phyloP scores from a whole-genome alignment of 2,329 filamentous ascomycete species.

The Cadophora gregata region DNA sequence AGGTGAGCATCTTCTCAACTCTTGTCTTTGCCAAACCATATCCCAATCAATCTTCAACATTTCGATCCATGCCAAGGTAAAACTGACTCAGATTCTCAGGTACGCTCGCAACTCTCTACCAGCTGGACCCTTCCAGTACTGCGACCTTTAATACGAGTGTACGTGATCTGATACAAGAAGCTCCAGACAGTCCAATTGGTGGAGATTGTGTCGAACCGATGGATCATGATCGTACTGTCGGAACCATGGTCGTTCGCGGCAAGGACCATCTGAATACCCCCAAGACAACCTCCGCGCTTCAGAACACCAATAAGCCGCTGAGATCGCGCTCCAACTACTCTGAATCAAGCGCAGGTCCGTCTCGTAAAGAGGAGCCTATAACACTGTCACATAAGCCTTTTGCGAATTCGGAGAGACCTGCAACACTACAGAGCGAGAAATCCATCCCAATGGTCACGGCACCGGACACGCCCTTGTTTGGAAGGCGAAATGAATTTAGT shows the following conservation, averaged over 20 bases:
- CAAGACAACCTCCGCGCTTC: not conserved
- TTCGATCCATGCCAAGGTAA: not conserved
- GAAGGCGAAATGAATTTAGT: conserved; percentile 1
- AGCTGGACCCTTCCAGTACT: conserved; percentile 21
- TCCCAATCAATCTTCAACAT: not conserved
- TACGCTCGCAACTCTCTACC: conserved; percentile 5
- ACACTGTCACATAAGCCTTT: not conserved
- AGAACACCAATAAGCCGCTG: conserved; percentile 1
- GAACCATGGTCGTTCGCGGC: conserved; percentile 10
- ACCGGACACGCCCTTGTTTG: conserved; percentile 14
- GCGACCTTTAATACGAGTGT: conserved; percentile 33
- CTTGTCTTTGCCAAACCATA: not conserved
- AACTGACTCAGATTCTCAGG: not conserved
- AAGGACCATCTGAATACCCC: conserved; percentile 6
- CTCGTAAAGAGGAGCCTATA: not conserved
- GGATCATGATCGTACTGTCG: not conserved
- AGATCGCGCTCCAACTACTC: conserved; percentile 13
- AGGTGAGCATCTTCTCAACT: not conserved
- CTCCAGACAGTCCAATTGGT: conserved; percentile 36
- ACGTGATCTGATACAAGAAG: conserved; percentile 31
- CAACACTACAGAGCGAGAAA: conserved; percentile 1
- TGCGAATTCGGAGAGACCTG: conserved; percentile 1
- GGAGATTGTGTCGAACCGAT: conserved; percentile 27
- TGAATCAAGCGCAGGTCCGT: not conserved
- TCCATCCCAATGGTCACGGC: conserved; percentile 25